These are phyloP conservation scores for Kernera saxatilis DNA, from an alignment of 345 rosid genomes.

Conservation along the genomic window DNA sequence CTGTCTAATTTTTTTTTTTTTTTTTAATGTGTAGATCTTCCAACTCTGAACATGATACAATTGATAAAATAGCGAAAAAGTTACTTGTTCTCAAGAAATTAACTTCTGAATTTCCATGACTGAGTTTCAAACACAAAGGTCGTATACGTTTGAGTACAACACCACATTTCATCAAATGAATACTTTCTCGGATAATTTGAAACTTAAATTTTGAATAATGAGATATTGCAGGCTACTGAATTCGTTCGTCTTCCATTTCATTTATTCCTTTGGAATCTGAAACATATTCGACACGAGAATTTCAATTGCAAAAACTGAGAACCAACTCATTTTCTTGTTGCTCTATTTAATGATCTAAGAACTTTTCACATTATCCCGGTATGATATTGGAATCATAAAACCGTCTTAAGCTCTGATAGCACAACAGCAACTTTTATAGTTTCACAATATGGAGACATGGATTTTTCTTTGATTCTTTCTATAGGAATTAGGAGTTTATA, in stretches of 20 bases:
- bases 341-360: not conserved
- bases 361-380: not conserved
- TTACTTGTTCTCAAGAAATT: constrained; percentile 7
- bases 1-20: not conserved
- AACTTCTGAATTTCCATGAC: not conserved
- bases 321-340: not conserved
- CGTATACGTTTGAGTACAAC: too few species aligned
- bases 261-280: too few species aligned
- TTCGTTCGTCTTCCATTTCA: too few species aligned
- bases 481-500: not conserved
- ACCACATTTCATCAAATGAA: too few species aligned
- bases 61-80: constrained; percentile 4
- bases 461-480: not conserved
- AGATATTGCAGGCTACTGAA: too few species aligned
- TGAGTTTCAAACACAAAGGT: not conserved
- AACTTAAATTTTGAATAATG: too few species aligned
- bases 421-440: not conserved
- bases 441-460: not conserved
- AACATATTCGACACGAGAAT: too few species aligned
- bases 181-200: too few species aligned
- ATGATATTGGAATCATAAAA: not conserved
- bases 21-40: constrained; percentile 6
- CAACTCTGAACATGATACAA: constrained; percentile 17
- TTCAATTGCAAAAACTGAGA: too few species aligned
- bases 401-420: not conserved